phyloP scores from a whole-genome alignment of 2,329 filamentous ascomycete species.

The Calonectria pteridis region DNA sequence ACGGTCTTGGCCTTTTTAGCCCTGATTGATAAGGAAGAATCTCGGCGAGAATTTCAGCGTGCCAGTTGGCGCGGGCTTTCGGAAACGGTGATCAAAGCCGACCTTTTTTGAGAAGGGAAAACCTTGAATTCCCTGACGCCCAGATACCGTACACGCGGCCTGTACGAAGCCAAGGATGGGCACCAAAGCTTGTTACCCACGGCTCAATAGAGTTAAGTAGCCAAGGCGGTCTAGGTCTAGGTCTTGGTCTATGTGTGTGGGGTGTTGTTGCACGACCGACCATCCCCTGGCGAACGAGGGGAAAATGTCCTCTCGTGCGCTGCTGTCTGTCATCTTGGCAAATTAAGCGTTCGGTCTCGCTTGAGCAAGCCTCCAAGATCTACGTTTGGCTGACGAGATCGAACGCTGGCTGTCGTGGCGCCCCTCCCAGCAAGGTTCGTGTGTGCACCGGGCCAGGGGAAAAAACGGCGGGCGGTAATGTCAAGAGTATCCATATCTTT shows the following conservation, averaged over 20 bases:
- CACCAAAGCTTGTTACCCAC: neutral
- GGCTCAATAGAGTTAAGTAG: neutral
- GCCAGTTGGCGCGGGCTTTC: neutral
- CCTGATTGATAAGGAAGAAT: neutral
- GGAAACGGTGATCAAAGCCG: neutral
- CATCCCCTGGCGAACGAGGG: neutral
- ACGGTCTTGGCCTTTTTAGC: neutral
- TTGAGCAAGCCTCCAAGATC: neutral
- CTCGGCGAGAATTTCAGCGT: neutral
- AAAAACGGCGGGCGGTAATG: neutral
- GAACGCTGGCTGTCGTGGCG: neutral
- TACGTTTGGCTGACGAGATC: neutral
- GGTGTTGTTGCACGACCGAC: neutral
- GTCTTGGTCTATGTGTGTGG: neutral
- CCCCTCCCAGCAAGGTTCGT: neutral
- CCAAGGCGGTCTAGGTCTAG: neutral
- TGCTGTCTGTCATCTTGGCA: neutral
- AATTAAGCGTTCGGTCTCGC: neutral
- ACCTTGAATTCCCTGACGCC: neutral
- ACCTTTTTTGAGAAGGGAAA: neutral
- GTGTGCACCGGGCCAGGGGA: neutral
- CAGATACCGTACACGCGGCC: neutral
- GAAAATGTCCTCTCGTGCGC: neutral
- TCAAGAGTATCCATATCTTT: neutral
- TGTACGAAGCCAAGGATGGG: neutral